A percentile compares a stretch with the other conserved stretches of the same genome.
These are phyloP conservation scores for Scheffersomyces titani DNA, from an alignment of 1,139 yeast genomes.

Conservation along the genomic window DNA sequence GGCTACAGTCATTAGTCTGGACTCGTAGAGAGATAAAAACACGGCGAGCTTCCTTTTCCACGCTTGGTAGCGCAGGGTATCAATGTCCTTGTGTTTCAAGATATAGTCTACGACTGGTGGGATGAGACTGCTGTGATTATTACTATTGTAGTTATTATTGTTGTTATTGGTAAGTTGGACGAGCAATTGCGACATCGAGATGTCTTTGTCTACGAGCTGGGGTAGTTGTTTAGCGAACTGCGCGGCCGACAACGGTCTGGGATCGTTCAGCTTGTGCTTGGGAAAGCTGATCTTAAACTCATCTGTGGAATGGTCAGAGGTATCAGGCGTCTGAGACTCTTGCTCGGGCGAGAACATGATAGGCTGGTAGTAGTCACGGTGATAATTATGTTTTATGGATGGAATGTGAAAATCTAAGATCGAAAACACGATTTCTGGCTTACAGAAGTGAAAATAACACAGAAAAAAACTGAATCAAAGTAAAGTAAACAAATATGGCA, in stretches of 20 bases:
- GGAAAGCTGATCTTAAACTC: constrained; percentile 4
- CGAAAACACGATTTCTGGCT: neutral
- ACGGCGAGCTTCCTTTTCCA: neutral
- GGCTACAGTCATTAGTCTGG: neutral
- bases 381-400: neutral
- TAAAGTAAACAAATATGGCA: neutral
- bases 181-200: neutral
- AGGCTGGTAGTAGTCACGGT: neutral
- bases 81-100: neutral
- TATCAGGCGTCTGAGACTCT: constrained; percentile 13
- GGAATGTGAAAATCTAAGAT: neutral
- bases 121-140: neutral
- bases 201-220: neutral
- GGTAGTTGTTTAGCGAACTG: neutral
- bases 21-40: neutral
- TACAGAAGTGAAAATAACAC: neutral
- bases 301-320: constrained; percentile 16
- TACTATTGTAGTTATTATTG: neutral
- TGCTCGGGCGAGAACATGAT: constrained; percentile 12
- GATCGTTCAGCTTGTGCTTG: neutral
- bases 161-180: neutral
- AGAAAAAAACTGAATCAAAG: neutral
- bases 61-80: neutral
- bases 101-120: neutral
- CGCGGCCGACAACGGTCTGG: neutral